Evolutionary conservation across 148 eudicot genomes (phyloP).

Genomic region (Fagopyrum homotropicum): DNA sequence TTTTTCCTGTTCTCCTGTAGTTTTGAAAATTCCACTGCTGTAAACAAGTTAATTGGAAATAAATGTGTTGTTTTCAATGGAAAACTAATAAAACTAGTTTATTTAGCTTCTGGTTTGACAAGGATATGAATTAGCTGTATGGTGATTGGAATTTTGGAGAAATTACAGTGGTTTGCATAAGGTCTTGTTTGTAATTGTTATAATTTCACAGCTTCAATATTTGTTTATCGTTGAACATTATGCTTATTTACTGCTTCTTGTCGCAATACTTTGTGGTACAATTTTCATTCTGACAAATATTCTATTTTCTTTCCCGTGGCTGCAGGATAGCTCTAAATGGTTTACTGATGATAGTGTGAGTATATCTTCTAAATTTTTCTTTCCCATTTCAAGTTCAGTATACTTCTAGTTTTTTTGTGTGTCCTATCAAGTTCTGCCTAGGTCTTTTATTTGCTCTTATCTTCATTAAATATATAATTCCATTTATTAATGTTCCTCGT

Average conservation of each 20-base stretch:
- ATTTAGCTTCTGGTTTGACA: neutral
- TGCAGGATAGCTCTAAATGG: conserved; percentile 47
- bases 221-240: neutral
- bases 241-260: neutral
- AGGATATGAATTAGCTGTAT: neutral
- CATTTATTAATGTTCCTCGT: neutral
- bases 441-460: neutral
- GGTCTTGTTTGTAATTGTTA: neutral
- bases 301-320: conserved; percentile 6
- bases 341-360: conserved; percentile 40
- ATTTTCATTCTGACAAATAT: neutral
- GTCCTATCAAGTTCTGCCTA: too few relatives aligned
- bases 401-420: neutral
- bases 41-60: neutral
- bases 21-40: neutral
- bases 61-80: neutral
- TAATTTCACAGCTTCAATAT: neutral
- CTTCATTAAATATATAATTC: neutral
- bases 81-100: neutral
- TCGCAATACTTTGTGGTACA: neutral
- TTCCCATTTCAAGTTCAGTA: neutral
- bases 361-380: conserved; percentile 16
- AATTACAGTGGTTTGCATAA: neutral
- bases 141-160: neutral
- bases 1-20: neutral